These are phyloP conservation scores for Sordariomycetes sp. DNA, from an alignment of 2,329 filamentous ascomycete genomes.

Conservation along the genomic window DNA sequence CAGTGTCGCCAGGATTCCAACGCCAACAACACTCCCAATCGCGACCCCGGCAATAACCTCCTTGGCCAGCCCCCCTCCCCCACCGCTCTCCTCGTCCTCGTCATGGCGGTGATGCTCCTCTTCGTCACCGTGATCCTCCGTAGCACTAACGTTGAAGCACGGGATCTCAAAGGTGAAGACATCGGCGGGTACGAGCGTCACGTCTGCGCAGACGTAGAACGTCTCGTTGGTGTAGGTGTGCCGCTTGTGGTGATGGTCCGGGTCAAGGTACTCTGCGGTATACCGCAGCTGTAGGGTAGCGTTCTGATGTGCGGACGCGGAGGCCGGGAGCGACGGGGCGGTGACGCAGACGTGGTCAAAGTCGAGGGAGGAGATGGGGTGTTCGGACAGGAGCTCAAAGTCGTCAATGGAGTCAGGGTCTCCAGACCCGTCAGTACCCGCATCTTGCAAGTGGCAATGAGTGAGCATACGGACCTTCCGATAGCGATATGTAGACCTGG, in stretches of 20 bases:
- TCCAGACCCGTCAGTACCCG: constrained; percentile 8
- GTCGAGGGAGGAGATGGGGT: constrained; percentile 22
- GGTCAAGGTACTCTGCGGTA: constrained; percentile 26
- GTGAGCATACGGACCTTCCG: constrained; percentile 23
- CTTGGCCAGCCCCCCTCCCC: constrained; percentile 34
- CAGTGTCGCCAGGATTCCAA: constrained; percentile 32
- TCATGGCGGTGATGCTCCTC: not conserved
- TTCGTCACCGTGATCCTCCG: not conserved
- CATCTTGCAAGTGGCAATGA: not conserved
- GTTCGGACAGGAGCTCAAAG: constrained; percentile 22
- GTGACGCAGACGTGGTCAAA: constrained; percentile 30
- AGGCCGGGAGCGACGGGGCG: constrained; percentile 17
- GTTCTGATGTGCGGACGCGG: constrained; percentile 22
- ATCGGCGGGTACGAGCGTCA: constrained; percentile 23
- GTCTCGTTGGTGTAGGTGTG: constrained; percentile 18
- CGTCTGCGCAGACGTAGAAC: constrained; percentile 35
- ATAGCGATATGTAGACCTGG: constrained; percentile 38
- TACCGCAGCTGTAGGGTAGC: constrained; percentile 36
- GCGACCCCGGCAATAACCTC: constrained; percentile 66
- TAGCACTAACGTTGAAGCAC: constrained; percentile 28
- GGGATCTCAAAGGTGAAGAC: constrained; percentile 19
- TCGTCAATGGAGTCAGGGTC: constrained; percentile 25
- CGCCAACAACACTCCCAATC: constrained; percentile 52
- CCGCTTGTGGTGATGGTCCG: constrained; percentile 11
- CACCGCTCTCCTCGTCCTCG: constrained; percentile 6